Evolutionary conservation across 139 green algal species (phyloP).

Genomic region (Coelastrella sp.): DNA sequence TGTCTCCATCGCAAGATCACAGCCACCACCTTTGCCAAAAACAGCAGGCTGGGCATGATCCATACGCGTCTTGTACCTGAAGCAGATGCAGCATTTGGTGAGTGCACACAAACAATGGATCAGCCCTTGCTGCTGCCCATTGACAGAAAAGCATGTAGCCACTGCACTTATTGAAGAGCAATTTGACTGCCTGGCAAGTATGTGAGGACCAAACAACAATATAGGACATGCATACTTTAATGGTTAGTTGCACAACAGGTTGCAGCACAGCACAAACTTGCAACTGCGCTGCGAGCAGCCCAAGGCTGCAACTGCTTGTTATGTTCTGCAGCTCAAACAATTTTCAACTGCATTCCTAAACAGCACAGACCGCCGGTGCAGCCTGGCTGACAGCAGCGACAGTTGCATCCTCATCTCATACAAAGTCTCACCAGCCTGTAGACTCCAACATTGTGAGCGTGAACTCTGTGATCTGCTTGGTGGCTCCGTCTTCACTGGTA

Average conservation of each 20-base stretch:
- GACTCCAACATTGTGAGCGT: conserved; percentile 32
- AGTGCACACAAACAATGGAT: too few relatives aligned
- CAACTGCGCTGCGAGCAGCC: too few relatives aligned
- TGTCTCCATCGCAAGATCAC: conserved; percentile 14
- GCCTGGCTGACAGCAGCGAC: neutral
- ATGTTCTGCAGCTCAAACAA: neutral
- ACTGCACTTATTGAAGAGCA: too few relatives aligned
- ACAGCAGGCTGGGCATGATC: neutral
- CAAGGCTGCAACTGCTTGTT: neutral
- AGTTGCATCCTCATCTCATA: neutral
- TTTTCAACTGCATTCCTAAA: too few relatives aligned
- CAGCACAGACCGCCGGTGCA: neutral
- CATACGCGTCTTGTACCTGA: conserved; percentile 40
- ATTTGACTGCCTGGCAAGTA: too few relatives aligned
- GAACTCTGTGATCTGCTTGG: conserved; percentile 18
- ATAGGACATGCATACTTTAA: too few relatives aligned
- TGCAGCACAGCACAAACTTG: too few relatives aligned
- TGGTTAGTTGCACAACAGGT: too few relatives aligned
- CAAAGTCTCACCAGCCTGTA: conserved; percentile 26
- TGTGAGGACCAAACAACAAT: too few relatives aligned
- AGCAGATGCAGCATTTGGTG: neutral
- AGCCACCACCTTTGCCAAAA: conserved; percentile 30
- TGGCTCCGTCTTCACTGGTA: conserved; percentile 29
- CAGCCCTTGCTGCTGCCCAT: neutral
- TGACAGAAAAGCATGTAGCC: neutral